phyloP scores from a whole-genome alignment of 495 filamentous ascomycete genomes.

The Penicillium manginii region DNA sequence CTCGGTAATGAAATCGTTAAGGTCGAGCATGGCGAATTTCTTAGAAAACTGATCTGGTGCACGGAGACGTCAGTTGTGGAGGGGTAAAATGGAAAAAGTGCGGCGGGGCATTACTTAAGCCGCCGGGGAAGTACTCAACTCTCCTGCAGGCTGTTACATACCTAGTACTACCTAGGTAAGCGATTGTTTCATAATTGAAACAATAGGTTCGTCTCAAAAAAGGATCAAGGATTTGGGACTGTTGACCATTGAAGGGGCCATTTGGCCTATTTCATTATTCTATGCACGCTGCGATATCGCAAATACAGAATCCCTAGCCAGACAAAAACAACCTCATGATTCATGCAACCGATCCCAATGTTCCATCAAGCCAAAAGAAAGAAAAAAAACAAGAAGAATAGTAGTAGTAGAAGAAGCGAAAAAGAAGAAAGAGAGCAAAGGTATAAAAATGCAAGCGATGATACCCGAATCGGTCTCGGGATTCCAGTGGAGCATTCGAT shows the following conservation, averaged over 20 bases:
- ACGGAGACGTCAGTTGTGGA: slow-evolving; percentile 26
- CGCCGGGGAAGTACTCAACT: slow-evolving; percentile 1
- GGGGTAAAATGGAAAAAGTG: slow-evolving; percentile 33
- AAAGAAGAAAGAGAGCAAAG: not conserved
- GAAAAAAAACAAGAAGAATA: slow-evolving; percentile 7
- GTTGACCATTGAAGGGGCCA: slow-evolving; percentile 8
- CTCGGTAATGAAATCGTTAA: slow-evolving; percentile 80
- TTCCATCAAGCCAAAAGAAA: slow-evolving; percentile 18
- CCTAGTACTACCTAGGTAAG: no score
- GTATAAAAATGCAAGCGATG: not conserved
- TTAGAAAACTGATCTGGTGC: slow-evolving; percentile 14
- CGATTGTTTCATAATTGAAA: no score
- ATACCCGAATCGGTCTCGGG: not conserved
- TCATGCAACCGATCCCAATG: slow-evolving; percentile 15
- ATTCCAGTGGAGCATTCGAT: not conserved
- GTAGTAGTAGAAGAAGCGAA: not conserved
- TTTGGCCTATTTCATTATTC: slow-evolving; percentile 29
- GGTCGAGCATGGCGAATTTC: slow-evolving; percentile 67
- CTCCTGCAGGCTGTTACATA: no score
- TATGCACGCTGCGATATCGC: slow-evolving; percentile 28
- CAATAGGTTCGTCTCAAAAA: no score
- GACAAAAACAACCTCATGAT: slow-evolving; percentile 19
- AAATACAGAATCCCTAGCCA: slow-evolving; percentile 24
- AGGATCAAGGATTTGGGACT: no score
- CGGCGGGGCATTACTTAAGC: slow-evolving; percentile 29